A percentile compares a stretch with the other conserved stretches of the same genome.
Conservation (phyloP, 2,329 filamentous ascomycete species). For the Corniculantispora saksenae region DNA sequence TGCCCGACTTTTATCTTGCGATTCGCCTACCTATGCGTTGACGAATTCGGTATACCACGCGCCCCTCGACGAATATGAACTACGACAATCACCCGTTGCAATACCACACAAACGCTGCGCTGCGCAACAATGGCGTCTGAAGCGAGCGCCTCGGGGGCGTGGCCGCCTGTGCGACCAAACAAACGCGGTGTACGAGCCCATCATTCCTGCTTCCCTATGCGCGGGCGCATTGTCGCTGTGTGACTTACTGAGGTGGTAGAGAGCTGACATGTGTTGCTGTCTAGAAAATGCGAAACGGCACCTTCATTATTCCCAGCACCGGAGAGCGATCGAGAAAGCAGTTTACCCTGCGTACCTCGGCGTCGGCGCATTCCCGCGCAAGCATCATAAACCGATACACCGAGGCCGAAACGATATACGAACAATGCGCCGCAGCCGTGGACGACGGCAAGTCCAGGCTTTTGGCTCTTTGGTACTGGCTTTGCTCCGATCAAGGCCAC, state of each 20-base stretch:
- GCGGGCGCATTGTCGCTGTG: not conserved
- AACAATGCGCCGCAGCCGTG: conserved; percentile 20
- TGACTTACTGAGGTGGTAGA: too few relatives aligned
- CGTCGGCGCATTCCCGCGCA: conserved; percentile 31
- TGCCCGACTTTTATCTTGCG: not conserved
- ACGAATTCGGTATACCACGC: not conserved
- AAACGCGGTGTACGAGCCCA: conserved; percentile 16
- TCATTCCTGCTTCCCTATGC: not conserved
- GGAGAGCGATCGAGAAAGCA: conserved; percentile 80
- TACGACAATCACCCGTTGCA: not conserved
- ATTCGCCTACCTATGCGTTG: not conserved
- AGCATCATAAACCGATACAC: conserved; percentile 18
- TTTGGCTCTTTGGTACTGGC: conserved; percentile 55
- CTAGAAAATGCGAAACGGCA: conserved; percentile 78
- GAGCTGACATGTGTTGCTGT: conserved; percentile 1
- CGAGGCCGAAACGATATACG: conserved; percentile 23
- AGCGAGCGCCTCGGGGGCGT: conserved; percentile 10
- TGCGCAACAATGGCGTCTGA: conserved; percentile 14
- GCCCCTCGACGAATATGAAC: conserved; percentile 1
- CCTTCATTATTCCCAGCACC: conserved; percentile 82
- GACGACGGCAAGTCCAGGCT: conserved; percentile 34
- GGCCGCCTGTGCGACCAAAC: conserved; percentile 16
- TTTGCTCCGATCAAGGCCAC: conserved; percentile 71
- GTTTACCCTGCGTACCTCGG: conserved; percentile 69
- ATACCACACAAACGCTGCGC: not conserved